Percentiles rank a stretch among this genome's conserved stretches.
Conservation (phyloP, 228 moss, liverwort and hornwort species). For the Sphagnum magellanicum region DNA sequence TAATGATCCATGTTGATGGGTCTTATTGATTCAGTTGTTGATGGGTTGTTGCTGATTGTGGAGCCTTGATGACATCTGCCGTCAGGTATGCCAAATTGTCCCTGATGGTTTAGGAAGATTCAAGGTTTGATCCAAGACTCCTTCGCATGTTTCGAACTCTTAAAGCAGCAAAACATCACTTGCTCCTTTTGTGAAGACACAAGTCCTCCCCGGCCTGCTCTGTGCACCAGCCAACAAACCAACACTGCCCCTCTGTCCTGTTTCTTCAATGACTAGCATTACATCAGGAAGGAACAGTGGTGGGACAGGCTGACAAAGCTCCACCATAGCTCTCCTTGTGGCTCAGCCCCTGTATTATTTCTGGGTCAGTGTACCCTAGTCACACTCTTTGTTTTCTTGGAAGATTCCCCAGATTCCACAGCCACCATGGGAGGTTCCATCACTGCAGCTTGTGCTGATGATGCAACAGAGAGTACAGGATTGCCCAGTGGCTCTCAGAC, state of each 20-base stretch:
- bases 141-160: conserved; percentile 78
- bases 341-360: conserved; percentile 76
- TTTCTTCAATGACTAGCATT: conserved; percentile 40
- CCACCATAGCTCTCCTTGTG: conserved; percentile 78
- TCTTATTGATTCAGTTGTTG: no score
- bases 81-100: conserved; percentile 92
- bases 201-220: conserved; percentile 84
- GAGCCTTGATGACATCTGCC: not conserved
- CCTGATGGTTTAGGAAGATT: conserved; percentile 82
- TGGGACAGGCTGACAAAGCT: conserved; percentile 47
- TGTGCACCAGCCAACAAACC: conserved; percentile 45
- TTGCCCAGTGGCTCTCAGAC: conserved; percentile 21
- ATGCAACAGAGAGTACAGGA: conserved; percentile 24
- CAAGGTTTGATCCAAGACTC: conserved; percentile 76
- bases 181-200: conserved; percentile 85
- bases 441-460: conserved; percentile 36
- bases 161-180: conserved; percentile 91
- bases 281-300: conserved; percentile 53
- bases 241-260: conserved; percentile 36
- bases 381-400: conserved; percentile 83
- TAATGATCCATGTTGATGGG: no score
- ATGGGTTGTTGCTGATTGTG: not conserved
- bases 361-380: conserved; percentile 98
- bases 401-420: conserved; percentile 49
- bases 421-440: conserved; percentile 4